Base-by-base conservation (phyloP, 2,329 filamentous ascomycete species). In the Eutypella sp. region DNA sequence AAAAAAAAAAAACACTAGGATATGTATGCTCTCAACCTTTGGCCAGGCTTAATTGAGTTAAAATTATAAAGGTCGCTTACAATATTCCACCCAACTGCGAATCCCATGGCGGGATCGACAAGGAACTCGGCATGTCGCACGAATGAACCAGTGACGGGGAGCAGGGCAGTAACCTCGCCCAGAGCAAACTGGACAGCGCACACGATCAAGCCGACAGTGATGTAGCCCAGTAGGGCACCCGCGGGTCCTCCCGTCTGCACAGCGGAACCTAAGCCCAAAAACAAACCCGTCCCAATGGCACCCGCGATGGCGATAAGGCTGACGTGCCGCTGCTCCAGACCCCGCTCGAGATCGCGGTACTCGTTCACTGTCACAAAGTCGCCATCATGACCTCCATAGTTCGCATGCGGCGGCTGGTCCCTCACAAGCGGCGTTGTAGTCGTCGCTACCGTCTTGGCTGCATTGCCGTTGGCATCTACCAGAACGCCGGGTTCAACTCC, bases 221-320 rank as follows among this genome's bases (percentile, higher is more conserved):
- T 65, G 56, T 82, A 82, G 9, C 72, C 74, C 10, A 78, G 65
- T 34, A 78, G 58, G 0, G 72, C 69, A 41, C 72, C 72, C 1
- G 72, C 61, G 1, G 73, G 73, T 1, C 73, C 74, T 55, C 72
- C 78, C 19, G 63, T 72, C 51, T 69, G 65, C 20, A 82, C 71
- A 16, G 78, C 75, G 47, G 66, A 61, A 52, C 79, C 78, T 27
- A 79, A 74, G 16, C 78, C 76, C 31, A 82, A 75, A 59, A 82
- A 82, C 41, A 82, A 71, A 45, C 79, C 78, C 40, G 79, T 80
- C 52, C 79, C 78, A 48, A 82, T 81, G 48, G 78, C 75, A 44
- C 79, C 79, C 42, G 78, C 78, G 46, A 83, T 80, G 54, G 76
- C 79, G 50, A 82, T 72, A 77, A 82, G 81, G 53, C 79, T 77